Base-by-base conservation (phyloP, 306 rosid species). In the Hippophae tibetana region DNA sequence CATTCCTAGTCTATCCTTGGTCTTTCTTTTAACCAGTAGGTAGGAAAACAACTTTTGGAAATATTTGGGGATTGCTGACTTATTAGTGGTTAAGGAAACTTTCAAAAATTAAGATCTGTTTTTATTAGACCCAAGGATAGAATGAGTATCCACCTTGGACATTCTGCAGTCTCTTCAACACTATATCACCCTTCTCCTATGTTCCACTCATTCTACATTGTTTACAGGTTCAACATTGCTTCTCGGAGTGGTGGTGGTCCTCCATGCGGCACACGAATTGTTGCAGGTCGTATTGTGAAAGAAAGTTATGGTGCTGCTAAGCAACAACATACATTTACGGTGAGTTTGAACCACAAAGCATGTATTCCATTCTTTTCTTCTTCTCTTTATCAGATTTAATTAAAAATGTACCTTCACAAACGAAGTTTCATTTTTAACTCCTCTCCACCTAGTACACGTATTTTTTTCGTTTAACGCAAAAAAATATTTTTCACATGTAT, bases 301-400 rank as follows among this genome's bases (percentile, higher is more conserved):
- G 96, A 92, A 75, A 87, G 92, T 72, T 85, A 92, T 67, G 97
- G 95, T 13, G 78, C 87, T 68, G 80, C 89, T n/a, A 87, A 90
- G 61, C 95, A 87, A 69, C 94, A 87, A 45, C 95, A 90, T 72
- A 90, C 95, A 57, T 87, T 90, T 78, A 84, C 95, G 23, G 97
- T 87, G 63, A 78, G 95, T 76, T 9, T 31, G 38, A 31, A 31
- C 4, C 38, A 31, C 5, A 2, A 31, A 4, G 38, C 38, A 31
- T 31, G 38, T 31, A 31, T 2, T 31, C 5, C 3, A 0, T 31
- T 31, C 38, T 31, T 31, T 18, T 18, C 23, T 18, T 18, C 23
- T 18, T 18, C 23, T 18, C 23, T 18, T 18, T 18, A 1, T 18
- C 23, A 18, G 23, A 18, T 18, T 18, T 18, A 18, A 18, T 1